Evolutionary conservation across 331 rosid species (phyloP).

Genomic region (Arachis monticola): DNA sequence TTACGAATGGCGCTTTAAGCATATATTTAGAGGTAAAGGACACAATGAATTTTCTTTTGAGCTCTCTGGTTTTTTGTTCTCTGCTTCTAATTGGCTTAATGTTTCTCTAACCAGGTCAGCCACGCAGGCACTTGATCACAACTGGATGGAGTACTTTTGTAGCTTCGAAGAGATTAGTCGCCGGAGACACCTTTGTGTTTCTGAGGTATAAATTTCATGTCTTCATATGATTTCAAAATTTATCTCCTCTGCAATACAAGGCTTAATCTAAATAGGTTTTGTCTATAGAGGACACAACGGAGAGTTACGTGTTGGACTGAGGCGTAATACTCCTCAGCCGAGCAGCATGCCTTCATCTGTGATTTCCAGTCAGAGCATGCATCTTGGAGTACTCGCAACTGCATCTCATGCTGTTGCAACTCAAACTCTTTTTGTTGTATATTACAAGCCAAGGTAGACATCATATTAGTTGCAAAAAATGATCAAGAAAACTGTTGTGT

Average conservation of each 20-base stretch:
- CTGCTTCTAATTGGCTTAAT: not conserved
- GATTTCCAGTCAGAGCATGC: not conserved
- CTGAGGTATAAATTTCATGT: constrained; percentile 54
- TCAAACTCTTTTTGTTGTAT: no score
- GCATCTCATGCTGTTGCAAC: no score
- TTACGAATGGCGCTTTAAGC: no score
- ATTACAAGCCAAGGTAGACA: no score
- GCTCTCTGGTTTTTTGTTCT: no score
- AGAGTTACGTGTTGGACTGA: constrained; percentile 81
- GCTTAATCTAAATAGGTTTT: constrained; percentile 20
- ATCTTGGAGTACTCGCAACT: no score
- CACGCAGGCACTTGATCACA: constrained; percentile 90
- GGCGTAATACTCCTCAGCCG: constrained; percentile 71
- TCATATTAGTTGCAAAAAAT: no score
- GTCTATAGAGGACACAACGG: constrained; percentile 64
- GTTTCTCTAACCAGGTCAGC: constrained; percentile 69
- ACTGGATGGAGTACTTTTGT: constrained; percentile 97
- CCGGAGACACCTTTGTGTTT: constrained; percentile 88
- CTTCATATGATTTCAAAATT: not conserved
- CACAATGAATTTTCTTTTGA: no score
- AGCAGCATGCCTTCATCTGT: constrained; percentile 88
- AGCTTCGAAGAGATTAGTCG: constrained; percentile 84
- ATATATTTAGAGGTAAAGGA: no score
- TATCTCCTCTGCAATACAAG: constrained; percentile 1
- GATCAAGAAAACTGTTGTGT: no score